phyloP scores from a whole-genome alignment of 1,284 basidiomycete species.

The Cryptococcus sp. region DNA sequence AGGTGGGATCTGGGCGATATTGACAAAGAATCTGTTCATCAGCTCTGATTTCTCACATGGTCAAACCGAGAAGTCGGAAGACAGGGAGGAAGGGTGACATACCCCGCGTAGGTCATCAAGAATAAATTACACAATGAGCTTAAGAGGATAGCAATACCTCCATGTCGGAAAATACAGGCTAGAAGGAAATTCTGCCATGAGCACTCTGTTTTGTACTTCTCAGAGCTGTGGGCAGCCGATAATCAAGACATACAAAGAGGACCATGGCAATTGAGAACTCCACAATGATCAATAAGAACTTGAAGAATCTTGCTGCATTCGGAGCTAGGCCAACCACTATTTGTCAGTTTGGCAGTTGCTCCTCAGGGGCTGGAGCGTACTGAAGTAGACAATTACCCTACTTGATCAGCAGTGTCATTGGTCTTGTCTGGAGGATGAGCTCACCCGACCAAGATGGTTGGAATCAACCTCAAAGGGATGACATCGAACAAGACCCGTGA shows the following conservation, averaged over 20 bases:
- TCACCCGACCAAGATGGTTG: slow-evolving; percentile 71
- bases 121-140: slow-evolving; percentile 70
- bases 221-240: too few relatives aligned
- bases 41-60: too few relatives aligned
- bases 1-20: slow-evolving; percentile 70
- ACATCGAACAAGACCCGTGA: slow-evolving; percentile 78
- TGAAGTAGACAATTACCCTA: slow-evolving; percentile 73
- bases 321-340: slow-evolving; percentile 71
- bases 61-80: slow-evolving; percentile 1
- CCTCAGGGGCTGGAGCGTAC: slow-evolving; percentile 8
- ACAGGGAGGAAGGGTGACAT: slow-evolving; percentile 7
- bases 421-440: too few relatives aligned
- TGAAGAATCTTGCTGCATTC: slow-evolving; percentile 69
- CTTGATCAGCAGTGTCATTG: slow-evolving; percentile 7
- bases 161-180: slow-evolving; percentile 70
- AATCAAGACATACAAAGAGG: slow-evolving; percentile 60
- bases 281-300: slow-evolving; percentile 71
- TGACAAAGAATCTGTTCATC: slow-evolving; percentile 65
- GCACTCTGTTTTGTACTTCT: not conserved
- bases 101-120: slow-evolving; percentile 72
- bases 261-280: slow-evolving; percentile 76
- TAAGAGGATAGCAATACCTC: slow-evolving; percentile 80
- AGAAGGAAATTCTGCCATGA: slow-evolving; percentile 72
- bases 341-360: slow-evolving; percentile 32
- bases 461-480: slow-evolving; percentile 73